phyloP scores from a whole-genome alignment of 176 grass and related monocot genomes.

The Oryza glumipatula region DNA sequence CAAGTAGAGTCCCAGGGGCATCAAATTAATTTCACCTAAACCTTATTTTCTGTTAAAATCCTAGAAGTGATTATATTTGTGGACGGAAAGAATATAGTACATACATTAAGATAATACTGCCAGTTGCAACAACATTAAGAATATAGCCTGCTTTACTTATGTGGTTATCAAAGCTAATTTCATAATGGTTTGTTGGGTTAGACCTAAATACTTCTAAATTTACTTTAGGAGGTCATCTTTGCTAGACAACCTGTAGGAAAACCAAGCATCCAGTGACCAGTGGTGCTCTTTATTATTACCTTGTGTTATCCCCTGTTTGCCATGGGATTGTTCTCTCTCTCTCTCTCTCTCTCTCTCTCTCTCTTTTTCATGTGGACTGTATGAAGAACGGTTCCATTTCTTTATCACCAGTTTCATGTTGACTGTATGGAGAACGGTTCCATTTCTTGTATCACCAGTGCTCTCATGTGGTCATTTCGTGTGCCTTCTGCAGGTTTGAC shows the following conservation, averaged over 20 bases:
- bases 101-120: background rate
- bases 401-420: background rate
- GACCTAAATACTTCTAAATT: background rate
- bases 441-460: background rate
- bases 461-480: conserved; percentile 20
- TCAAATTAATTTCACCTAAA: too few species aligned
- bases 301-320: background rate
- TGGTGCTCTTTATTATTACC: background rate
- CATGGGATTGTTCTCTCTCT: background rate
- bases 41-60: too few species aligned
- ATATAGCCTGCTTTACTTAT: background rate
- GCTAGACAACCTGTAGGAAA: conserved; percentile 1
- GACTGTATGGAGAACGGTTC: background rate
- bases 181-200: background rate
- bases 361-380: background rate
- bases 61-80: background rate
- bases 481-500: conserved; percentile 14
- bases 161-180: background rate
- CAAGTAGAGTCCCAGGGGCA: too few species aligned
- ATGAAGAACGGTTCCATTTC: background rate
- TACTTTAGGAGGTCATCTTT: background rate
- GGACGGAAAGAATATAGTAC: too few species aligned
- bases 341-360: too few species aligned
- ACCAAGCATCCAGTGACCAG: background rate
- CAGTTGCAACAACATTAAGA: background rate